Conservation (phyloP, 768 basidiomycete species). For the Suillus sp. region DNA sequence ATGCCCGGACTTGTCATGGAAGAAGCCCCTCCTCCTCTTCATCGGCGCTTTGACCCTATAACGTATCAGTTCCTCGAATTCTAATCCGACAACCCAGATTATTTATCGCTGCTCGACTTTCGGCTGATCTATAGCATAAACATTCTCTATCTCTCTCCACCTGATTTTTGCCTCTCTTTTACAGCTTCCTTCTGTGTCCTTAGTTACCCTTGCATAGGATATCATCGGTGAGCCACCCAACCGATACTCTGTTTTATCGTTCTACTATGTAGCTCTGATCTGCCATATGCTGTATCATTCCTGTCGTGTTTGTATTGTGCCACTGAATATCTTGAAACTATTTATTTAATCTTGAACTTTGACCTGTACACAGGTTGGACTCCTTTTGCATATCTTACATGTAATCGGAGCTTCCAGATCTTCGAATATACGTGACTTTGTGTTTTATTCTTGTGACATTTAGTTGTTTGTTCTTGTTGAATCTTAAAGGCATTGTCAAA, state of each 20-base stretch:
- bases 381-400: conserved; percentile 14
- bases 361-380: conserved; percentile 17
- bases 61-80: conserved; percentile 79
- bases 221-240: conserved; percentile 4
- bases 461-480: conserved; percentile 11
- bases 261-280: conserved; percentile 31
- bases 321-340: conserved; percentile 10
- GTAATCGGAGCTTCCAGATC: conserved; percentile 13
- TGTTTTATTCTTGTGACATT: not conserved
- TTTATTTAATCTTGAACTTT: conserved; percentile 12
- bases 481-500: conserved; percentile 20
- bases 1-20: conserved; percentile 76
- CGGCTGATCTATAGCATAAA: conserved; percentile 32
- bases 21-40: conserved; percentile 57
- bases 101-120: conserved; percentile 13
- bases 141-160: conserved; percentile 8
- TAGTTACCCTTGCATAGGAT: conserved; percentile 7
- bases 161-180: conserved; percentile 3
- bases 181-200: conserved; percentile 10
- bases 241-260: conserved; percentile 16
- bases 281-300: conserved; percentile 33
- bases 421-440: conserved; percentile 3
- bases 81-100: conserved; percentile 37
- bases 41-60: conserved; percentile 66
- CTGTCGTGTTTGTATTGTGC: conserved; percentile 11